A percentile compares a stretch with the other conserved stretches of the same genome.
phyloP scores from a whole-genome alignment of 1,284 basidiomycete species.

The Phaffia rhodozyma region DNA sequence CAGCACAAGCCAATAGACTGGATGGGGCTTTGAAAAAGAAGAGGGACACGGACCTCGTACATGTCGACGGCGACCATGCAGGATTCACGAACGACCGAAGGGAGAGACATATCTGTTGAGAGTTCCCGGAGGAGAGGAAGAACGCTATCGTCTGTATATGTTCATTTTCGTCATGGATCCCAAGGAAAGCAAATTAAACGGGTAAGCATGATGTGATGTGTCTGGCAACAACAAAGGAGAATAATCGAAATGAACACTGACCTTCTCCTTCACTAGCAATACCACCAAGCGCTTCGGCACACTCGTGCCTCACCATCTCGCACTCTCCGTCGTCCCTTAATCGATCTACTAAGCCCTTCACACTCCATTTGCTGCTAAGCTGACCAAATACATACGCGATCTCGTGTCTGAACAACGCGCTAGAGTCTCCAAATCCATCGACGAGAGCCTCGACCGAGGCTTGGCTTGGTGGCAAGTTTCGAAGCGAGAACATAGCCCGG shows the following conservation, averaged over 20 bases:
- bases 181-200: not conserved
- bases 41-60: constrained; percentile 54
- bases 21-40: not conserved
- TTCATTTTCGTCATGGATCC: not conserved
- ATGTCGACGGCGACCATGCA: constrained; percentile 95
- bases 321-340: constrained; percentile 62
- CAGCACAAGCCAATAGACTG: not conserved
- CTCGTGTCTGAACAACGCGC: constrained; percentile 88
- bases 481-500: constrained; percentile 93
- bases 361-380: constrained; percentile 75
- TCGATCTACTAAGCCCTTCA: constrained; percentile 70
- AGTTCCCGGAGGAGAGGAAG: constrained; percentile 76
- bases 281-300: constrained; percentile 92
- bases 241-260: constrained; percentile 17
- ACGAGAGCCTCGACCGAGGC: constrained; percentile 81
- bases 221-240: too few relatives aligned
- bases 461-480: constrained; percentile 55
- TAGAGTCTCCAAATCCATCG: constrained; percentile 72
- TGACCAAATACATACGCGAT: constrained; percentile 98
- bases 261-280: constrained; percentile 68
- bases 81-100: constrained; percentile 84
- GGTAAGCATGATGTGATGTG: too few relatives aligned
- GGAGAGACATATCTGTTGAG: constrained; percentile 63
- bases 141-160: constrained; percentile 41
- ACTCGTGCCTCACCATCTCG: constrained; percentile 98